Evolutionary conservation across 805 yeast species (phyloP).

Genomic region (Spathaspora sp.): DNA sequence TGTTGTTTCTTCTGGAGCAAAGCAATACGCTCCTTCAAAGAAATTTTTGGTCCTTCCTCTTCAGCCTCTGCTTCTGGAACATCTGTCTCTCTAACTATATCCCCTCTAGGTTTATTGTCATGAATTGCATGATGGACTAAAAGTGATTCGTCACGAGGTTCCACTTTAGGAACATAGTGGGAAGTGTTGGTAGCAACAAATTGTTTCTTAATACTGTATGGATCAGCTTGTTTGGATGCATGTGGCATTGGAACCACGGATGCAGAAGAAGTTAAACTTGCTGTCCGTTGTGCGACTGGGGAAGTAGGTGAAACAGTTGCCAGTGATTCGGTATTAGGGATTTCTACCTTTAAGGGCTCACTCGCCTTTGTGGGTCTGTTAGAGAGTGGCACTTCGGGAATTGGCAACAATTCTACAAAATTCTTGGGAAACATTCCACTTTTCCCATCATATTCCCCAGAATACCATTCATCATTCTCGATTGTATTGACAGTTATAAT

Average conservation of each 20-base stretch:
- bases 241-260: constrained; percentile 14
- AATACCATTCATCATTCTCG: constrained; percentile 91
- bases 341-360: constrained; percentile 1
- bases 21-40: constrained; percentile 84
- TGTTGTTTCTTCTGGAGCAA: constrained; percentile 76
- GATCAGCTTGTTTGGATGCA: constrained; percentile 34
- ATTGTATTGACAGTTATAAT: constrained; percentile 68
- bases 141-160: constrained; percentile 36
- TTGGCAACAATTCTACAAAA: constrained; percentile 55
- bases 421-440: constrained; percentile 86
- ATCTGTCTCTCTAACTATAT: constrained; percentile 21
- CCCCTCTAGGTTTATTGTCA: constrained; percentile 17
- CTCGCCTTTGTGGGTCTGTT: constrained; percentile 4
- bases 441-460: constrained; percentile 62
- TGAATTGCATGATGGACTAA: constrained; percentile 27
- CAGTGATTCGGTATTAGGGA: not conserved
- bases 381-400: constrained; percentile 9
- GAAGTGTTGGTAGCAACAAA: constrained; percentile 56
- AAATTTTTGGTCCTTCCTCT: constrained; percentile 67
- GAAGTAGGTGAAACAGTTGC: constrained; percentile 2
- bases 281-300: not conserved
- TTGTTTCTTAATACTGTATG: constrained; percentile 50
- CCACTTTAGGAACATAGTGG: constrained; percentile 51
- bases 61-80: constrained; percentile 25
- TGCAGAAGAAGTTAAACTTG: not conserved